These are phyloP conservation scores for Diaporthe vaccinii DNA, from an alignment of 2,329 filamentous ascomycete species.

Conservation along the genomic window DNA sequence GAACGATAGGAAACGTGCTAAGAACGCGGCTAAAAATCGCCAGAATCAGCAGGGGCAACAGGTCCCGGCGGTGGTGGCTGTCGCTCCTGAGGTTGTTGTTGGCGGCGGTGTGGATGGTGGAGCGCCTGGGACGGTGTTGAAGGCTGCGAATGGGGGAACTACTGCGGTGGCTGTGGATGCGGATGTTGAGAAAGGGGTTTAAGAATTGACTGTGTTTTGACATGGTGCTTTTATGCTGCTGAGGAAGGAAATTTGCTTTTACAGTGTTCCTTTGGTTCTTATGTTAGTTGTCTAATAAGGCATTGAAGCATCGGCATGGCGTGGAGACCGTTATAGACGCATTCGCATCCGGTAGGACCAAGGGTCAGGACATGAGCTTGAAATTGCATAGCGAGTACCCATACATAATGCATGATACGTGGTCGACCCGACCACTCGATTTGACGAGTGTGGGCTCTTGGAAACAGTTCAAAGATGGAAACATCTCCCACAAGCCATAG, in stretches of 20 bases:
- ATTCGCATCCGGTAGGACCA: background rate
- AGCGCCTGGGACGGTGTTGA: background rate
- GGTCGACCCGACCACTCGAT: background rate
- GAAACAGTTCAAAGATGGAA: too few species aligned
- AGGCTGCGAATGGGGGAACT: background rate
- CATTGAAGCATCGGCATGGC: background rate
- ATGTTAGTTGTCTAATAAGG: background rate
- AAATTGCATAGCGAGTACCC: background rate
- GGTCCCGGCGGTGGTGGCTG: background rate
- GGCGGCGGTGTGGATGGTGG: background rate
- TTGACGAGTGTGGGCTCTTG: too few species aligned
- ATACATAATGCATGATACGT: background rate
- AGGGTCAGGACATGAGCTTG: background rate
- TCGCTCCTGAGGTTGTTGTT: background rate
- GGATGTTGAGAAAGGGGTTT: conserved; percentile 40
- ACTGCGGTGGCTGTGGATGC: background rate
- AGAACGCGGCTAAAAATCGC: conserved; percentile 25
- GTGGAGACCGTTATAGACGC: background rate
- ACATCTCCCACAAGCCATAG: too few species aligned
- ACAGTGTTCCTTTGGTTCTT: rapidly evolving
- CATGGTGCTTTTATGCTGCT: background rate
- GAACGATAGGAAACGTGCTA: conserved; percentile 51
- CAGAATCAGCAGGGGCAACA: too few species aligned
- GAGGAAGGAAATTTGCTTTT: too few species aligned
- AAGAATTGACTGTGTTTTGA: background rate